These are phyloP conservation scores for Colletotrichum noveboracense DNA, from an alignment of 2,329 filamentous ascomycete genomes.

Conservation along the genomic window DNA sequence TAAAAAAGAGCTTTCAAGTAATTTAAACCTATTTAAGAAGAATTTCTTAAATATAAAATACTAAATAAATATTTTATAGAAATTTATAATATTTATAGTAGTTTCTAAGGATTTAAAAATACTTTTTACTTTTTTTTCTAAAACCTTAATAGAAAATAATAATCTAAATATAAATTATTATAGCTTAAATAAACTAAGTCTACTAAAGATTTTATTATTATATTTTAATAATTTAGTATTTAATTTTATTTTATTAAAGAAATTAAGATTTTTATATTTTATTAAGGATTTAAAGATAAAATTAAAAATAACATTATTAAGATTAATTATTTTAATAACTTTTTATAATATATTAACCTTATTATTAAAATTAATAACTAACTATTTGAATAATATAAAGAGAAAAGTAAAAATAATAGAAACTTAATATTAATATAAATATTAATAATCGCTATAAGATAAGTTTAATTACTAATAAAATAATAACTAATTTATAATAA, in stretches of 20 bases:
- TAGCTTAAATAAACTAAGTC: background rate
- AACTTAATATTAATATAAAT: no score
- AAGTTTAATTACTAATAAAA: no score
- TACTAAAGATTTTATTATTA: background rate
- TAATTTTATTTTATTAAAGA: background rate
- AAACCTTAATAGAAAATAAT: background rate
- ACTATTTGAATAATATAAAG: no score
- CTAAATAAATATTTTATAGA: background rate
- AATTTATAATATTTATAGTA: background rate
- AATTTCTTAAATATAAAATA: background rate
- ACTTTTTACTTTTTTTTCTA: fast-evolving
- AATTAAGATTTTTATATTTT: no score
- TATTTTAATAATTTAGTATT: background rate
- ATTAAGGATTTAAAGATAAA: no score
- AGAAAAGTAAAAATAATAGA: no score
- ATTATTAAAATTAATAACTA: no score
- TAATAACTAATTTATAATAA: no score
- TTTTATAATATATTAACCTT: no score
- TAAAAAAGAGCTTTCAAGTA: background rate
- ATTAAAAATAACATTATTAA: no score
- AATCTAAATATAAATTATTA: background rate
- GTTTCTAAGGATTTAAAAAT: background rate
- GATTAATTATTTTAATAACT: fast-evolving
- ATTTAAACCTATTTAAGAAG: background rate
- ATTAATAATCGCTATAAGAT: no score